Conservation (phyloP, 371 early-diverging fungal genomes). For the Mucor plumbeus region DNA sequence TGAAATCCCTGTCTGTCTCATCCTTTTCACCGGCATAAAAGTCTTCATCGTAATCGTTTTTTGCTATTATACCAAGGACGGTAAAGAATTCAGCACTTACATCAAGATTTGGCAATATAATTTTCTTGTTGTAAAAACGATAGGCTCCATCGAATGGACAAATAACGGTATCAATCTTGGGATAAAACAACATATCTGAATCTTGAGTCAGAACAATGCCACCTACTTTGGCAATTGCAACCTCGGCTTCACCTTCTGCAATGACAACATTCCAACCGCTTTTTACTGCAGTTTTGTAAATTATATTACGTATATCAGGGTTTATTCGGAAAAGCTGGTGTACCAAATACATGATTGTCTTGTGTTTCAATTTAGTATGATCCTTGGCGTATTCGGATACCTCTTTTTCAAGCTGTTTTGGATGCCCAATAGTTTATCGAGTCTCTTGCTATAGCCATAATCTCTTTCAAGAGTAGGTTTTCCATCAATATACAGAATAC, state of each 20-base stretch:
- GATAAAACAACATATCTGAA: constrained; percentile 11
- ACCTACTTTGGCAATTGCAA: neutral
- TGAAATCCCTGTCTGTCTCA: neutral
- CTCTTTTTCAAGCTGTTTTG: neutral
- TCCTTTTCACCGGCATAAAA: neutral
- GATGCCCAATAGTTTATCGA: neutral
- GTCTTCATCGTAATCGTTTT: constrained; percentile 5
- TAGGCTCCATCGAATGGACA: neutral
- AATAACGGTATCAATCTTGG: neutral
- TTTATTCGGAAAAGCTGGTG: neutral
- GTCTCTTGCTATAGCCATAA: neutral
- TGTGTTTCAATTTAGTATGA: neutral
- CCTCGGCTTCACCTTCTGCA: constrained; percentile 9
- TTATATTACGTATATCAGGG: neutral
- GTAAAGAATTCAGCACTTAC: neutral
- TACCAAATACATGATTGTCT: neutral
- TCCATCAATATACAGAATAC: constrained; percentile 6
- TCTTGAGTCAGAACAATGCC: neutral
- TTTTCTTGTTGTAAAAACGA: neutral
- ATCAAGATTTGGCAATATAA: neutral
- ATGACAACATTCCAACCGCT: neutral
- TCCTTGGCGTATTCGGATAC: neutral
- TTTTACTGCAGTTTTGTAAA: neutral
- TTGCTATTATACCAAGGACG: neutral
- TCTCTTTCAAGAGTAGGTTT: neutral